Base-by-base conservation (phyloP, 140 eudicot genomes). In the Flaveria floridana region DNA sequence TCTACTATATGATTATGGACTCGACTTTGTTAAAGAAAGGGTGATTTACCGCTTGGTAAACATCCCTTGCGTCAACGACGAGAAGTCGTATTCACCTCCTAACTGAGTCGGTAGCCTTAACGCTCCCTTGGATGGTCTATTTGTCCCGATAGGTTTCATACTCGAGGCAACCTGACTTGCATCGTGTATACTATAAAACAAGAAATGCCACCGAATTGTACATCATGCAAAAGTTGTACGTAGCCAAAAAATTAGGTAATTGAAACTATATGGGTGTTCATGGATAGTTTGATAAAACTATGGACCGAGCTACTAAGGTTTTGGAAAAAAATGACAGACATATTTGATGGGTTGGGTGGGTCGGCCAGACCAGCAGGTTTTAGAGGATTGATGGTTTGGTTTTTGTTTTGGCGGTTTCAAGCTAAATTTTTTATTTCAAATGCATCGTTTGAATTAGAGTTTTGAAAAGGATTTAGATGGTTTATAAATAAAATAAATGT, bases 81-180 rank as follows among this genome's bases (percentile, higher is more conserved):
- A 87, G 82, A 89, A 87, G 69, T 89, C 96, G 8, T 89, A 89
- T 42, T 89, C 89, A 14, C 85, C 81, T 64, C 96, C 92, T 65
- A 88, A 80, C 71, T 79, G 86, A 70, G 85, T 77, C 67, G 89
- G 89, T 51, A 87, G 65, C 68, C 78, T 76, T 56, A 84, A 44
- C 7, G 78, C 50, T 70, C 83, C 79, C 23, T 85, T 63, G 53
- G 44, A 30, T 7, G 70, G 70, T 15, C 70, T 64, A 34, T 10
- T 64, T 30, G 50, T 25, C 25, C 70, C 70, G 2, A 34, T 46
- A 14, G 70, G 70, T 67, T 77, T 62, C 39, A 48, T 69, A 41
- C 78, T 64, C 2, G 25, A 2, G 50, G 48, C 70, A 64, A 64
- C 70, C 0, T 34, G 47, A 64, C 47, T 64, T 15, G 70, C 70